Base-by-base conservation (phyloP, 257 asterid species). In the Solanum bulbocastanum region DNA sequence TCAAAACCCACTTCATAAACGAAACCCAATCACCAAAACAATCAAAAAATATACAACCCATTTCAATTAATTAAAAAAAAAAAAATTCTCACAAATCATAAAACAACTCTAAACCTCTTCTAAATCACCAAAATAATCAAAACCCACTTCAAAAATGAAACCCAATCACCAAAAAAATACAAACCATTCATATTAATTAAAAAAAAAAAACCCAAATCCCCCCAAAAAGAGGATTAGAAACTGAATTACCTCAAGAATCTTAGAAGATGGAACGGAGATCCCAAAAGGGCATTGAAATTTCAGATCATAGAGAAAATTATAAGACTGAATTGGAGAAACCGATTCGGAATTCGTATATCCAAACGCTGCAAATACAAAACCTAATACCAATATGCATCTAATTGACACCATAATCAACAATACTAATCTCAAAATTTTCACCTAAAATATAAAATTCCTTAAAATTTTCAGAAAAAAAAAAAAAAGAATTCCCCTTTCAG, bases 201-300 rank as follows among this genome's bases (percentile, higher is more conserved):
- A 15, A 14, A 52, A 14, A 14, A 16, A 20, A 18, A 3, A 15
- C 7, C 9, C 25, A 66, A 66, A 2, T 25, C 35, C 22, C 8
- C 74, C 20, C 0, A 71, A 30, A 71, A 62, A 35, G 60, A 6
- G 16, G 2, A 32, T 37, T 35, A 60, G 44, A 84, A 84, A 84
- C 22, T 18, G 8, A 33, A 52, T 42, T 86, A 86, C 88, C 88
- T 86, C 72, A 69, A 86, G 1, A 35, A 58, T 66, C 23, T 71
- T 71, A 44, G 83, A 39, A 49, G 86, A 72, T n/a, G 83, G 83
- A 25, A 42, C 46, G 35, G 83, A 86, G 88, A 86, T 86, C 88
- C 71, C 3, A 46, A 71, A 5, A 69, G 88, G 49, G 36, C 72
- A 68, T 75, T 86, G 88, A 71, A 22, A 71, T 14, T 42, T 71